Evolutionary conservation across 1,284 basidiomycete genomes (phyloP).

Genomic region (Golubevia pallescens): DNA sequence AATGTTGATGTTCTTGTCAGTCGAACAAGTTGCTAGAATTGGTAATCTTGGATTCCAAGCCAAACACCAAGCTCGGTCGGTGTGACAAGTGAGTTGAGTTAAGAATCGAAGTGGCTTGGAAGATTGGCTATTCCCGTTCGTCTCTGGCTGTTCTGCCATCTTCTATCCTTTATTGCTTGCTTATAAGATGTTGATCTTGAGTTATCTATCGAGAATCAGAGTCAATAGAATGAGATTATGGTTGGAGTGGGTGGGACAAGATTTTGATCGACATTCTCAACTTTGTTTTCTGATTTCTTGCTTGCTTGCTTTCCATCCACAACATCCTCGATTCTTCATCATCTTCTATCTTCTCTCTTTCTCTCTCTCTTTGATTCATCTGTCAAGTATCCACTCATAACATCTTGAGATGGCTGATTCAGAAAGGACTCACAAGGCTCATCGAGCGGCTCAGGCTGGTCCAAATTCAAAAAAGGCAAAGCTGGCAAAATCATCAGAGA

Average conservation of each 20-base stretch:
- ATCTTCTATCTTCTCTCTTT: conserved; percentile 1
- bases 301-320: too few relatives aligned
- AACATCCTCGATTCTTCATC: neutral
- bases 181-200: too few relatives aligned
- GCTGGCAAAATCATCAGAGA: conserved; percentile 16
- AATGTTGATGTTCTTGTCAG: conserved; percentile 87
- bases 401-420: conserved; percentile 34
- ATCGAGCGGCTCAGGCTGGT: conserved; percentile 47
- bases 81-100: conserved; percentile 22
- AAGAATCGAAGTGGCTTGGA: too few relatives aligned
- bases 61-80: conserved; percentile 74
- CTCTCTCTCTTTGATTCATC: neutral
- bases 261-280: too few relatives aligned
- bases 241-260: too few relatives aligned
- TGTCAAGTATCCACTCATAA: too few relatives aligned
- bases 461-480: conserved; percentile 48
- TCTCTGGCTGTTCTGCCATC: too few relatives aligned
- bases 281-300: too few relatives aligned
- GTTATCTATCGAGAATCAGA: too few relatives aligned
- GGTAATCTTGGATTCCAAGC: conserved; percentile 88
- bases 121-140: too few relatives aligned
- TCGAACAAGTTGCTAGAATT: conserved; percentile 88
- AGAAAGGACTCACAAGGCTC: conserved; percentile 49
- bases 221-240: too few relatives aligned
- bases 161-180: too few relatives aligned